phyloP scores from a whole-genome alignment of 192 early-diverging fungal genomes.

The Dissophora globulifera region DNA sequence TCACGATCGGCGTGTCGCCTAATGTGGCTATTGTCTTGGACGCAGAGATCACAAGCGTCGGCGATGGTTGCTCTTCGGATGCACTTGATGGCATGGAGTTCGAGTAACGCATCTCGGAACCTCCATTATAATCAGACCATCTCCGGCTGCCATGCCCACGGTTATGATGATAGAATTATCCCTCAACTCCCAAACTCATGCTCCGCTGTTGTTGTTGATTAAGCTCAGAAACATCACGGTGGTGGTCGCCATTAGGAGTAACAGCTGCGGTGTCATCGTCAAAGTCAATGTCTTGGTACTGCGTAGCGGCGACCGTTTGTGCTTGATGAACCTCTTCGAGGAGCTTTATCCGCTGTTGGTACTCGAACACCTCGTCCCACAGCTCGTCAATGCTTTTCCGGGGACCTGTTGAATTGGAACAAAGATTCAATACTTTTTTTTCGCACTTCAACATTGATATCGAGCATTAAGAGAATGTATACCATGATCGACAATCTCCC shows the following conservation, averaged over 20 bases:
- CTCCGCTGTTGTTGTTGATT: too few species aligned
- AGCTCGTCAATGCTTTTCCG: slow-evolving; percentile 40
- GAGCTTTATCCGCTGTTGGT: slow-evolving; percentile 34
- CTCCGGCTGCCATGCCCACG: not conserved
- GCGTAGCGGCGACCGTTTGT: slow-evolving; percentile 6
- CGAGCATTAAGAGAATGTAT: not conserved
- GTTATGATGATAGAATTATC: too few species aligned
- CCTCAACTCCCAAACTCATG: too few species aligned
- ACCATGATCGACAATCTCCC: slow-evolving; percentile 39
- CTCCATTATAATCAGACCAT: slow-evolving; percentile 7
- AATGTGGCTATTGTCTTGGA: slow-evolving; percentile 1
- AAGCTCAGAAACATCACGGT: too few species aligned
- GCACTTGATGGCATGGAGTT: too few species aligned
- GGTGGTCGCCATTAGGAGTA: too few species aligned
- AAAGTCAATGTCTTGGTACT: too few species aligned
- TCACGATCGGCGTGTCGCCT: slow-evolving; percentile 1
- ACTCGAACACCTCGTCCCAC: slow-evolving; percentile 50
- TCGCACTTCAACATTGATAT: too few species aligned
- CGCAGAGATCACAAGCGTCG: not conserved
- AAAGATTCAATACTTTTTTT: too few species aligned
- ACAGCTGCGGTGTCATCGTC: too few species aligned
- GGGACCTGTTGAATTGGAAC: too few species aligned
- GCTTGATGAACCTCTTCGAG: slow-evolving; percentile 21
- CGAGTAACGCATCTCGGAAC: slow-evolving; percentile 5
- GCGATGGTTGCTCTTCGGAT: too few species aligned